Evolutionary conservation across 768 basidiomycete species (phyloP).

Genomic region (Auricularia sp.): DNA sequence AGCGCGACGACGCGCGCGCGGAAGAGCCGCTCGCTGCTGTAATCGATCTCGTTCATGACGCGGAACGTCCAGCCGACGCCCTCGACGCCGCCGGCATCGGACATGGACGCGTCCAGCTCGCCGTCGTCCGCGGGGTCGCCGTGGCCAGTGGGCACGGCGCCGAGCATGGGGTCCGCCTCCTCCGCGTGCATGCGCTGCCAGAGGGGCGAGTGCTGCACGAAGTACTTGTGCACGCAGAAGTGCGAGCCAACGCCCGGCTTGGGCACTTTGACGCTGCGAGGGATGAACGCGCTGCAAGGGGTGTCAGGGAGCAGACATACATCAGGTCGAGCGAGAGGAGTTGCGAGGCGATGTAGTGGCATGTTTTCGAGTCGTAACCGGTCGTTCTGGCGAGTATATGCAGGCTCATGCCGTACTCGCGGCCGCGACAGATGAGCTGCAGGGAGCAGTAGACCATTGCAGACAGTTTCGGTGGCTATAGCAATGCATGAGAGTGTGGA

Average conservation of each 20-base stretch:
- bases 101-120: constrained; percentile 22
- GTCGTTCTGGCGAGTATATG: constrained; percentile 68
- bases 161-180: constrained; percentile 32
- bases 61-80: constrained; percentile 14
- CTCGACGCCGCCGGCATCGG: constrained; percentile 8
- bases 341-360: constrained; percentile 76
- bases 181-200: constrained; percentile 72
- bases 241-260: constrained; percentile 68
- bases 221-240: constrained; percentile 74
- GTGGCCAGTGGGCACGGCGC: constrained; percentile 15
- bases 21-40: constrained; percentile 36
- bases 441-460: constrained; percentile 78
- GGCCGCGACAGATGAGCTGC: constrained; percentile 73
- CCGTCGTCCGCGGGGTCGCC: constrained; percentile 22
- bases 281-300: constrained; percentile 1
- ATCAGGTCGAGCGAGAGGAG: constrained; percentile 63
- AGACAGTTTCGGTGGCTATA: constrained; percentile 66
- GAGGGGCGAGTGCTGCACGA: constrained; percentile 62
- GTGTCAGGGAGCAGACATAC: constrained; percentile 30
- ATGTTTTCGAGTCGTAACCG: constrained; percentile 81
- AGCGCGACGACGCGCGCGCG: constrained; percentile 61
- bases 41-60: constrained; percentile 8
- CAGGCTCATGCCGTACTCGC: constrained; percentile 68
- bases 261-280: constrained; percentile 61
- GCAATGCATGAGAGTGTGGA: neutral